Base-by-base conservation (phyloP, 2,329 filamentous ascomycete species). In the Cadophora sp. region DNA sequence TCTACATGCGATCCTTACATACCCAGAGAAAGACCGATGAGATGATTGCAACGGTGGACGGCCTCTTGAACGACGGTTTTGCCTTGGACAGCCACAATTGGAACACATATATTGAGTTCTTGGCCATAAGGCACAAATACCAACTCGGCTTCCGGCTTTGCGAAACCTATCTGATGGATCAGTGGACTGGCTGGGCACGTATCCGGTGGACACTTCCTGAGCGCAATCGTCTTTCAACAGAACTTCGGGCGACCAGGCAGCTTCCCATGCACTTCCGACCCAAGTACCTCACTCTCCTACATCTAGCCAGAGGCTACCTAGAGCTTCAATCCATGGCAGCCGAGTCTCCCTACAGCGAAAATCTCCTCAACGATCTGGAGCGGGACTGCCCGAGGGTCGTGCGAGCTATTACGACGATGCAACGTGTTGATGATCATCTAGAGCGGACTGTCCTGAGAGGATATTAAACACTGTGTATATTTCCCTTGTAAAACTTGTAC, bases 161-260 rank as follows among this genome's bases (percentile, higher is more conserved):
- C 76, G 95, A 98, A 80, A 80, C 83, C 30, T 87, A 88, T 68
- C 88, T 98, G 64, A 96, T 97, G 86, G 84, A 86, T 0, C 83
- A 86, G 41, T 97, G 94, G 86, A 85, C 86, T 13, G 93, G 93
- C 27, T 97, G 94, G 92, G 62, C 68, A 20, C 56, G 45, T 4
- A 30, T 72, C 13, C 73, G 76, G 63, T 71, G 72, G 55, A 22
- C 62, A 20, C 50, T 67, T 39, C 72, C 72, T 20, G 66, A 64
- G 33, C 68, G 72, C 59, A 75, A 75, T 58, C 67, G 71, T 33
- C 59, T 78, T 22, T 65, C 73, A n/a, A 47, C 71, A 33, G 66
- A 75, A 51, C 36, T 73, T 7, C 70, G 74, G n/a, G 67, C 64
- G 47, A 16, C 63, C 56, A 68, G 70, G 60, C 70, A 72, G 61